Percentiles rank a stretch among this genome's conserved stretches.
Evolutionary conservation across 2,329 filamentous ascomycete species (phyloP).

Genomic region (Penicillium concentricum): DNA sequence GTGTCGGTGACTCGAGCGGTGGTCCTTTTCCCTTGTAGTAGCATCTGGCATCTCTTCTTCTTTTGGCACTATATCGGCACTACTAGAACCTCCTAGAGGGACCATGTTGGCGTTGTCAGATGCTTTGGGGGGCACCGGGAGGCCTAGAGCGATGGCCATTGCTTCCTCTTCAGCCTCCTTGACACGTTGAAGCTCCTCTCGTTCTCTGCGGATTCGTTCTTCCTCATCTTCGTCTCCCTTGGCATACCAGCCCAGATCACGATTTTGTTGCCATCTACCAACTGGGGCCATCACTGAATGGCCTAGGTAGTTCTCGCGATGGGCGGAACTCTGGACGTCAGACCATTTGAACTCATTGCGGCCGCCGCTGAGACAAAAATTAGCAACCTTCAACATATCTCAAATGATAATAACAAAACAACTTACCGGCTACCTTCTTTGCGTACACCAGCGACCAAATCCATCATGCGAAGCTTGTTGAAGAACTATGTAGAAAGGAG

Average conservation of each 20-base stretch:
- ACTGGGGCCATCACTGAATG: constrained; percentile 91
- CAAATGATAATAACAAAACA: neutral
- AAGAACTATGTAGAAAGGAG: neutral
- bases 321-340: constrained; percentile 79
- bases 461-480: constrained; percentile 59
- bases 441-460: constrained; percentile 86
- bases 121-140: constrained; percentile 65
- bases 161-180: constrained; percentile 95
- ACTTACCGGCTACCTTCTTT: constrained; percentile 76
- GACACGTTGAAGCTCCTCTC: constrained; percentile 73
- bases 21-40: constrained; percentile 21
- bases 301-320: constrained; percentile 88
- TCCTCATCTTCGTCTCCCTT: constrained; percentile 54
- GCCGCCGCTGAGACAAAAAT: constrained; percentile 62
- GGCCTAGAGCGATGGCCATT: constrained; percentile 75
- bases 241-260: constrained; percentile 66
- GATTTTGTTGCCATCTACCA: constrained; percentile 84
- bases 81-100: constrained; percentile 56
- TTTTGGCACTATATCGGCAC: constrained; percentile 43
- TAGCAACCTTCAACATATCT: neutral
- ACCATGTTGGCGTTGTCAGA: constrained; percentile 64
- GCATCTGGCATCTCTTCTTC: constrained; percentile 29
- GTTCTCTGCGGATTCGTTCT: constrained; percentile 54
- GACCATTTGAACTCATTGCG: constrained; percentile 94
- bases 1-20: constrained; percentile 25